A percentile compares a stretch with the other conserved stretches of the same genome.
Conservation (phyloP, 768 basidiomycete genomes). For the Steccherinum ochraceum region DNA sequence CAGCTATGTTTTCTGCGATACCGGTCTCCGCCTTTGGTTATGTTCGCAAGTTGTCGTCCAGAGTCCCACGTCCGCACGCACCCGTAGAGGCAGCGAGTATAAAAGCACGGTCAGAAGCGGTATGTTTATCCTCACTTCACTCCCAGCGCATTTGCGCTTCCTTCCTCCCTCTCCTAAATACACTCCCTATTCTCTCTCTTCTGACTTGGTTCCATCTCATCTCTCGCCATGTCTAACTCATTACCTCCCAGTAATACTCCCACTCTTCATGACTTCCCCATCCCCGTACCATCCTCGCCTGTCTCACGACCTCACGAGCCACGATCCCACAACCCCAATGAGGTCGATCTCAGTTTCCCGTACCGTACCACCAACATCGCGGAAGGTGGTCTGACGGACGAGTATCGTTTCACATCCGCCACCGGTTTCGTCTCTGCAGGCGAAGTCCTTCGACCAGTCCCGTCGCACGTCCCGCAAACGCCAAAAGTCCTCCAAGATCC, state of each 20-base stretch:
- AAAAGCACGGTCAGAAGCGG: neutral
- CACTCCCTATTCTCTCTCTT: neutral
- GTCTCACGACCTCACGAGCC: neutral
- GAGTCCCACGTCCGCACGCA: neutral
- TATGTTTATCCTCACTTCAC: neutral
- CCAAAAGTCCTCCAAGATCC: conserved; percentile 22
- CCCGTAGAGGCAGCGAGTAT: neutral
- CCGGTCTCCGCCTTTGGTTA: too few species aligned
- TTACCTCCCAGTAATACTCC: neutral
- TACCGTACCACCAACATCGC: conserved; percentile 21
- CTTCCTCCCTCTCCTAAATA: neutral
- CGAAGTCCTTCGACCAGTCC: conserved; percentile 22
- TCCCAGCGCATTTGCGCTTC: neutral
- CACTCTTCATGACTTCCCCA: neutral
- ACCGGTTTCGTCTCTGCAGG: conserved; percentile 24
- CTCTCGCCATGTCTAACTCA: neutral
- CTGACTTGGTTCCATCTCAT: neutral
- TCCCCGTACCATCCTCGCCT: neutral
- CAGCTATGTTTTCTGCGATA: neutral
- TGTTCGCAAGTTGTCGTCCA: neutral
- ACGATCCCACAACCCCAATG: conserved; percentile 11
- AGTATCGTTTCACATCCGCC: conserved; percentile 25
- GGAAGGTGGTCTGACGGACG: conserved; percentile 26
- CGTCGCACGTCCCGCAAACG: conserved; percentile 17
- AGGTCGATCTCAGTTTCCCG: conserved; percentile 24